These are phyloP conservation scores for Physcomitrellopsis africana DNA, from an alignment of 225 moss, liverwort and hornwort species.

Conservation along the genomic window DNA sequence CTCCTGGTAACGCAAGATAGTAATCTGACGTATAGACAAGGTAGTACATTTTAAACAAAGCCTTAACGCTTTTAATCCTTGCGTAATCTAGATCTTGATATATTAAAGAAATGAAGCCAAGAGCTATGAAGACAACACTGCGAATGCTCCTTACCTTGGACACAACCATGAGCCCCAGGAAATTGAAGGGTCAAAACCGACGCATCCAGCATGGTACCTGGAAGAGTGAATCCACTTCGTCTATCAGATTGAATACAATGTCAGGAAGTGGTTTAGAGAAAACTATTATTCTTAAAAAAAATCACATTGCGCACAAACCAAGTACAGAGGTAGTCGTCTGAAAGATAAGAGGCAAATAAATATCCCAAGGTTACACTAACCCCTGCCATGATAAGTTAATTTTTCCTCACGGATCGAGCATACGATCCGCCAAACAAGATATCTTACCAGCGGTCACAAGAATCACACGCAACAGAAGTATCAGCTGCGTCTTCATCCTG, in stretches of 20 bases:
- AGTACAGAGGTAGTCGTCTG: slow-evolving; percentile 4
- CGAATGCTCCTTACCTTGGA: slow-evolving; percentile 65
- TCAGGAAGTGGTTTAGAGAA: slow-evolving; percentile 5
- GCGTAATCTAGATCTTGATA: slow-evolving; percentile 19
- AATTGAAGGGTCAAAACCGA: slow-evolving; percentile 82
- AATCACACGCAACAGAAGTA: slow-evolving; percentile 97
- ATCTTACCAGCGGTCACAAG: slow-evolving; percentile 90
- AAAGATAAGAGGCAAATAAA: slow-evolving; percentile 11
- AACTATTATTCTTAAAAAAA: neutral
- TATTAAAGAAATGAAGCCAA: neutral
- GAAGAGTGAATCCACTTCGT: slow-evolving; percentile 32
- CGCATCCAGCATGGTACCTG: slow-evolving; percentile 99
- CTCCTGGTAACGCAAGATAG: neutral
- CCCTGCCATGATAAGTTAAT: neutral
- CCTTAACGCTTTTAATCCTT: slow-evolving; percentile 15
- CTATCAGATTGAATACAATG: slow-evolving; percentile 20
- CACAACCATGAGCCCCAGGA: slow-evolving; percentile 85
- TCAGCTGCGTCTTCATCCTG: slow-evolving; percentile 82
- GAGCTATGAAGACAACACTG: slow-evolving; percentile 15
- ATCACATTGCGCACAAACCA: slow-evolving; percentile 7
- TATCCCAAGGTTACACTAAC: neutral
- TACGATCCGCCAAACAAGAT: slow-evolving; percentile 3
- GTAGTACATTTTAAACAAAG: slow-evolving; percentile 3
- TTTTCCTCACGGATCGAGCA: neutral
- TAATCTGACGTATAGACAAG: neutral